Base-by-base conservation (phyloP, 2,329 filamentous ascomycete genomes). In the Colletotrichum kahawae region DNA sequence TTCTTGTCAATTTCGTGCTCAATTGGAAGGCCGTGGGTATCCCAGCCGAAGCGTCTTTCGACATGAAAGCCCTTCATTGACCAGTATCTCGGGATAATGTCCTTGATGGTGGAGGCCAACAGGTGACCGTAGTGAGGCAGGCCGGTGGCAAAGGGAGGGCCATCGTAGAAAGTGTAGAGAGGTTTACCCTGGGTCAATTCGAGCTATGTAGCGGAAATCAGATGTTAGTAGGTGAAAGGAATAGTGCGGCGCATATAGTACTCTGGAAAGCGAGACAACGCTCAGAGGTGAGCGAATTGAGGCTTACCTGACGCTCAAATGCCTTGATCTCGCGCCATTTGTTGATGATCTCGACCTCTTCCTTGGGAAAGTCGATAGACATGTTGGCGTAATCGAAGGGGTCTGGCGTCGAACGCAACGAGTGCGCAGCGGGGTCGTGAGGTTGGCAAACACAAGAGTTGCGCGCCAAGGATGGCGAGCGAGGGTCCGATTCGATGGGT, bases 1-100 rank as follows among this genome's bases (percentile, higher is more conserved):
- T 96, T 96, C 90, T 98, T 98, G 88, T 98, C 96, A 82, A 98
- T 98, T 86, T 98, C 96, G 84, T 98, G 95, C 87, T 98, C 96
- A 79, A 98, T 97, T 18, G 96, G 96, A 68, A 98, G 90, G 76
- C 96, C 96, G 82, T 98, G 96, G 2, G 96, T 93, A 76, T 98
- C 96, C 96, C 96, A 98, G 68, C 96, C 96, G 79, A 98, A 98
- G 74, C 96, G 91, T 78, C 96, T 92, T 87, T 97, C 95, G 67
- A 98, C 96, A 87, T 98, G 94, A 82, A 93, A 95, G 18, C 96
- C 96, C 83, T 97, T 97, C 96, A 98, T 98, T 67, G 95, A 95
- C 95, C 96, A 98, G 85, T 98, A 98, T 79, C 96, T 90, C 10
- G 96, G 95, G 78, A 98, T 98, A 76, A 98, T 97, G 84, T 98